Evolutionary conservation across 129 eudicot species (phyloP).

Genomic region (Flaveria linearis): DNA sequence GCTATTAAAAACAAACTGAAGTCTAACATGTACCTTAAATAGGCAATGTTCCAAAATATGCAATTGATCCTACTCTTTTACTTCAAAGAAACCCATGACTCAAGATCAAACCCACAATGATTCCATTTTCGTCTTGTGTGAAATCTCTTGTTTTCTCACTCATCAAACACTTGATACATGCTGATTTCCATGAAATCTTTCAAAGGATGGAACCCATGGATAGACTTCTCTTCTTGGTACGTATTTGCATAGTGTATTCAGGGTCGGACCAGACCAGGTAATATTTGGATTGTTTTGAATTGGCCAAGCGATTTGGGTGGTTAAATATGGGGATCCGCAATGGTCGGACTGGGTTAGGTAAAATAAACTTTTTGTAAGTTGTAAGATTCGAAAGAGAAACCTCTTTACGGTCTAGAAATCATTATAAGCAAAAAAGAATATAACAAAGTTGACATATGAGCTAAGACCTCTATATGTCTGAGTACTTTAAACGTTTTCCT

Average conservation of each 20-base stretch:
- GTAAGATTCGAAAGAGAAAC: no score
- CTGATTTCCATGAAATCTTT: constrained; percentile 47
- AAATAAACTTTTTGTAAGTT: no score
- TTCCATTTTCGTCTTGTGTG: constrained; percentile 17
- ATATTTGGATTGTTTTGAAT: no score
- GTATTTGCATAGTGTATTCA: neutral
- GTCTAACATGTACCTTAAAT: neutral
- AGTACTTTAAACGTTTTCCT: no score
- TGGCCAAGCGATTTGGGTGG: no score
- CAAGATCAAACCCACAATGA: constrained; percentile 27
- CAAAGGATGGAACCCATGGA: constrained; percentile 47
- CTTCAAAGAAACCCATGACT: neutral
- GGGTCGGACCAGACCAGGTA: no score
- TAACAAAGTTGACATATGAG: no score
- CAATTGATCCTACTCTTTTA: neutral
- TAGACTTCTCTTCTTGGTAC: constrained; percentile 55
- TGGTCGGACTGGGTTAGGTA: no score
- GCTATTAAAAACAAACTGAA: constrained; percentile 7
- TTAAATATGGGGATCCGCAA: no score
- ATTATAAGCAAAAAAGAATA: no score
- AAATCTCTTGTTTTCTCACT: constrained; percentile 23
- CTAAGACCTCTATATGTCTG: no score
- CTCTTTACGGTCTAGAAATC: no score
- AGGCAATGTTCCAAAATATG: neutral
- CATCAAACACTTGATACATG: constrained; percentile 41